A percentile compares a stretch with the other conserved stretches of the same genome.
Conservation (phyloP, 2,329 filamentous ascomycete genomes). For the Verticillium klebahnii region DNA sequence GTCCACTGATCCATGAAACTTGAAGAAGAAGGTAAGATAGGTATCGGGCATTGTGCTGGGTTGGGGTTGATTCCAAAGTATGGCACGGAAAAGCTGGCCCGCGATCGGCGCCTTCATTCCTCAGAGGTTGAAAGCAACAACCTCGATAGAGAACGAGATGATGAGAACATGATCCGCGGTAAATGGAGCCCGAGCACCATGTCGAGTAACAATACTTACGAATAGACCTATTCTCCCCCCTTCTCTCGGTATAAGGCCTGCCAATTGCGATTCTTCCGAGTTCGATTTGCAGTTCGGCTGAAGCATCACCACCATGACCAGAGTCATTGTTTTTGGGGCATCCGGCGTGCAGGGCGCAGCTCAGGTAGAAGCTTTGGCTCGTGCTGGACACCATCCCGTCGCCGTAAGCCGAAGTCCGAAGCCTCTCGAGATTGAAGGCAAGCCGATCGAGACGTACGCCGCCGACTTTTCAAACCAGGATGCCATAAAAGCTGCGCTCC, state of each 20-base stretch:
- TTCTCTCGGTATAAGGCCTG: no score
- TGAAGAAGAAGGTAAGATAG: not conserved
- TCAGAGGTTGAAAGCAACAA: not conserved
- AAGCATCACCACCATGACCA: slow-evolving; percentile 12
- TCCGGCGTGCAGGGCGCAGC: slow-evolving; percentile 21
- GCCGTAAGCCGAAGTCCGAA: slow-evolving; percentile 19
- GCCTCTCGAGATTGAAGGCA: slow-evolving; percentile 12
- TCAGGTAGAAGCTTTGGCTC: slow-evolving; percentile 17
- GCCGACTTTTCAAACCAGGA: slow-evolving; percentile 14
- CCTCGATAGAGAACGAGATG: not conserved
- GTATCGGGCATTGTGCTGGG: not conserved
- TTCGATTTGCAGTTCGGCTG: not conserved
- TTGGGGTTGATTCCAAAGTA: not conserved
- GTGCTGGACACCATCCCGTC: slow-evolving; percentile 17
- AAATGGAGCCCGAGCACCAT: not conserved
- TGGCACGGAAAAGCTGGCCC: not conserved
- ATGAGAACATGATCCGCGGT: not conserved
- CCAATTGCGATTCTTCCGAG: no score
- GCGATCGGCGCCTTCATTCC: not conserved
- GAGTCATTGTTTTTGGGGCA: slow-evolving; percentile 22
- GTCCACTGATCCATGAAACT: not conserved
- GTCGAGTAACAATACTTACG: no score
- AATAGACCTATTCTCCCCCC: no score
- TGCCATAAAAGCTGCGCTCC: slow-evolving; percentile 9
- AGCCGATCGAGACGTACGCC: slow-evolving; percentile 14